Evolutionary conservation across 208 protist species (phyloP), one percentile per base, ranked within the genome.

Genomic region (Acanthamoeba lugdunensis): DNA sequence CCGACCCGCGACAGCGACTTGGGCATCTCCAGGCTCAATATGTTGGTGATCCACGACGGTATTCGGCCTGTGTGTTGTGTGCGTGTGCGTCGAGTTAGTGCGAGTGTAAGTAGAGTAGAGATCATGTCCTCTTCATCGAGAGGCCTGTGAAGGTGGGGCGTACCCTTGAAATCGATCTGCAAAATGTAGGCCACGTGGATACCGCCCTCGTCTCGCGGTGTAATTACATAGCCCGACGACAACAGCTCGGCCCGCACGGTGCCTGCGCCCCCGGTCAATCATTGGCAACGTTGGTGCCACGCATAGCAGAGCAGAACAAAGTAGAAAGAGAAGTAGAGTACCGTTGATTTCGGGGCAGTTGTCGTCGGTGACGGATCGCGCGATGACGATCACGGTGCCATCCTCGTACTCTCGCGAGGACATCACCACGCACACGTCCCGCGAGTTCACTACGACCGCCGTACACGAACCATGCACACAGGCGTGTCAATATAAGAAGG

Each of bases 1-100:
- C 41, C 73, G 37, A 82, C 41, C 4, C 73, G 73, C 41, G 73
- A 82, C 73, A 82, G 41, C 41, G 73, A 82, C 73, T 82, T 82
- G 73, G 73, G 73, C 73, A 82, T 82, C 45, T 82, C 73, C 73
- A n/a, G 23, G 41, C 73, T 82, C n/a, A 82, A 37, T 37, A 82
- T 52, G 23, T 54, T 54, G 41, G 73, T 52, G 23, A 82, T 54
- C 73, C 33, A 48, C 41, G 73, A 82, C 0, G 73, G 73, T 30
- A 82, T 82, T 9, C 73, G 73, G 18, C 73, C 73, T 82, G 45
- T 28, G 48, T 50, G 48, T 50, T 45, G 1, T 1, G 1, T 45
- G 41, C n/a, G 4, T 45, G 48, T 50, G 48, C 8, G 14, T 63
- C 1, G n/a, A 7, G 14, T 63, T 1, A 45, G 63, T 16, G 48